phyloP scores from a whole-genome alignment of 1,139 yeast species.

The Debaryomyces coudertii region DNA sequence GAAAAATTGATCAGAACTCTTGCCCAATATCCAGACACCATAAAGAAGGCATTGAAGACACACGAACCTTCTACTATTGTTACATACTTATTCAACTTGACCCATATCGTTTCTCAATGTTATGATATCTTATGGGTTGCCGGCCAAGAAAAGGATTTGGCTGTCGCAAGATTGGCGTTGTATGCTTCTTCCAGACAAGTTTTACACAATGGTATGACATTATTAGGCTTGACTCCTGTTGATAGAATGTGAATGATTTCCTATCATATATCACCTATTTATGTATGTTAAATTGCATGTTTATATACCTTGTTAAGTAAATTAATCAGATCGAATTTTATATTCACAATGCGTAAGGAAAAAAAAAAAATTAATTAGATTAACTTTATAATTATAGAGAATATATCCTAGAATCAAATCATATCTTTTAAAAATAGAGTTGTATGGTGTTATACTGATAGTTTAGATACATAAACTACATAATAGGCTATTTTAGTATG shows the following conservation, averaged over 20 bases:
- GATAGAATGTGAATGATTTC: slow-evolving; percentile 79
- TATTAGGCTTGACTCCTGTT: slow-evolving; percentile 94
- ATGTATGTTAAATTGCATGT: neutral
- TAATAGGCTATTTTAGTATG: slow-evolving; percentile 3
- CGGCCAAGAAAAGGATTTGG: slow-evolving; percentile 88
- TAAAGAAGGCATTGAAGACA: slow-evolving; percentile 81
- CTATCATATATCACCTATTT: neutral
- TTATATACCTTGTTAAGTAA: neutral
- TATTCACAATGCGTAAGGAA: slow-evolving; percentile 1
- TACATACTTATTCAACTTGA: slow-evolving; percentile 86
- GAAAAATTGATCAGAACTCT: slow-evolving; percentile 72
- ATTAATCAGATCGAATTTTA: neutral
- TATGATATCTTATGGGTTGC: slow-evolving; percentile 97
- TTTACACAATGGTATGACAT: slow-evolving; percentile 84
- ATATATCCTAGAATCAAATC: neutral
- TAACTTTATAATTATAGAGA: neutral
- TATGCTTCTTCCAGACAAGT: slow-evolving; percentile 92
- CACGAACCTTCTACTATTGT: slow-evolving; percentile 94
- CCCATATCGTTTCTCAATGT: slow-evolving; percentile 94
- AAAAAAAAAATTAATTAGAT: slow-evolving; percentile 1
- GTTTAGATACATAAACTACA: neutral
- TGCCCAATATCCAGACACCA: slow-evolving; percentile 90
- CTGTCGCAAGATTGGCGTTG: slow-evolving; percentile 90
- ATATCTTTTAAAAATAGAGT: neutral
- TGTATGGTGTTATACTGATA: neutral